phyloP scores from a whole-genome alignment of 192 early-diverging fungal genomes.

The Backusella sp. region DNA sequence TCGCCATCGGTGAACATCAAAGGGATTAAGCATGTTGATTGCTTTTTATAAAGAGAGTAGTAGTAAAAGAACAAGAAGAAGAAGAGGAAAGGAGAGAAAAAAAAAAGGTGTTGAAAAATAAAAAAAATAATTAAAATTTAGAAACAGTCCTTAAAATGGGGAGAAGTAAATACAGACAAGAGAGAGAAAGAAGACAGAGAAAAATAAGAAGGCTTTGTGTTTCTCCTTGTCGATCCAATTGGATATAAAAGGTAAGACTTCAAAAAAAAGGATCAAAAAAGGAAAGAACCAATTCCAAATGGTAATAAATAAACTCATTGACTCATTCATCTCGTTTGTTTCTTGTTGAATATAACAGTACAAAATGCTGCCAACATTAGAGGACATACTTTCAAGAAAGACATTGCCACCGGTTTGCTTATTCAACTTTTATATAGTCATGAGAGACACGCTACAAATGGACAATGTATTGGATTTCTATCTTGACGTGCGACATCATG shows the following conservation, averaged over 20 bases:
- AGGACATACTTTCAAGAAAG: constrained; percentile 65
- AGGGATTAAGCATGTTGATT: not conserved
- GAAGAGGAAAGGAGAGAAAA: not conserved
- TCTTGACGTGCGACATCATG: constrained; percentile 70
- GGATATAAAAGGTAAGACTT: not conserved
- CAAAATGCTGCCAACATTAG: constrained; percentile 54
- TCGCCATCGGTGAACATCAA: constrained; percentile 9
- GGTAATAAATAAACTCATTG: not conserved
- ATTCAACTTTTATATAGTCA: constrained; percentile 72
- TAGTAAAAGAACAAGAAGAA: not conserved
- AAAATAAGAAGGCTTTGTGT: not conserved
- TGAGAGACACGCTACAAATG: constrained; percentile 58
- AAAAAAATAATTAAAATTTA: not conserved
- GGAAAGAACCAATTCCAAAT: not conserved
- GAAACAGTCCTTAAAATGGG: not conserved
- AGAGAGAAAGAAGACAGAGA: not conserved
- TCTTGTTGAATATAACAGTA: not conserved
- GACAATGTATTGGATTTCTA: constrained; percentile 73
- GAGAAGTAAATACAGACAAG: not conserved
- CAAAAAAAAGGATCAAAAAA: not conserved
- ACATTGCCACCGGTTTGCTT: constrained; percentile 68
- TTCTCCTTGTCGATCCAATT: not conserved
- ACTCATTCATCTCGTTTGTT: not conserved
- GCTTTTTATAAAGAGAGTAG: not conserved
- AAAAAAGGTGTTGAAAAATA: not conserved